Conservation (phyloP, 1,139 yeast species). For the Trichomonascaceae sp. region DNA sequence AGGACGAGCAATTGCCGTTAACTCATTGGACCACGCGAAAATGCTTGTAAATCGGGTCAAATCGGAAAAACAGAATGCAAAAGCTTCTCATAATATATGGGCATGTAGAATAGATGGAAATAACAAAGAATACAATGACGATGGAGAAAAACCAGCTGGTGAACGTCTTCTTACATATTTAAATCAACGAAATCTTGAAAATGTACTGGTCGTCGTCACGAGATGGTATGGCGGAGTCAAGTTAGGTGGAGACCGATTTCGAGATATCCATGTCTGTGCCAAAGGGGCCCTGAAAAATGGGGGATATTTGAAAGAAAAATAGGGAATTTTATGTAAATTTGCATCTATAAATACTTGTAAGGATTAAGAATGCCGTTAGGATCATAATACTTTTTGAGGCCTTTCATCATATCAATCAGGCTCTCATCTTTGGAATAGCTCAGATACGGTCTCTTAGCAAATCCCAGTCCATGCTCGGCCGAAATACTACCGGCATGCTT, state of each 20-base stretch:
- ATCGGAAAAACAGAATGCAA: conserved; percentile 58
- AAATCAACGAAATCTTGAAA: conserved; percentile 57
- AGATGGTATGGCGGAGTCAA: conserved; percentile 94
- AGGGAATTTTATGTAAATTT: background rate
- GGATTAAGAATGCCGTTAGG: conserved; percentile 91
- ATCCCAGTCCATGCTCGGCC: conserved; percentile 96
- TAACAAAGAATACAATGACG: conserved; percentile 87
- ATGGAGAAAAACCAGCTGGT: conserved; percentile 97
- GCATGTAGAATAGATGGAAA: conserved; percentile 68
- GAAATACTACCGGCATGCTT: conserved; percentile 78
- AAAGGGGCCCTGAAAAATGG: conserved; percentile 74
- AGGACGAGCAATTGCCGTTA: conserved; percentile 61
- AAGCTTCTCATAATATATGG: conserved; percentile 73
- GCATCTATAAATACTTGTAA: conserved; percentile 54
- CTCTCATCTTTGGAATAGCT: conserved; percentile 70
- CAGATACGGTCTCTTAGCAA: conserved; percentile 86
- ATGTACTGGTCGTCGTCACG: conserved; percentile 78
- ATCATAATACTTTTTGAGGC: conserved; percentile 72
- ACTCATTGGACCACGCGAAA: conserved; percentile 60
- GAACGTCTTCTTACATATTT: conserved; percentile 74
- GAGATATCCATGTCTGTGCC: conserved; percentile 85
- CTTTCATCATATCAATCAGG: conserved; percentile 68
- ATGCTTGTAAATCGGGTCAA: conserved; percentile 46
- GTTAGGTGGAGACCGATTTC: conserved; percentile 70
- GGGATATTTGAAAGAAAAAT: conserved; percentile 36